phyloP scores from a whole-genome alignment of 2,329 filamentous ascomycete genomes.

The Sporothrix pseudoabietina region DNA sequence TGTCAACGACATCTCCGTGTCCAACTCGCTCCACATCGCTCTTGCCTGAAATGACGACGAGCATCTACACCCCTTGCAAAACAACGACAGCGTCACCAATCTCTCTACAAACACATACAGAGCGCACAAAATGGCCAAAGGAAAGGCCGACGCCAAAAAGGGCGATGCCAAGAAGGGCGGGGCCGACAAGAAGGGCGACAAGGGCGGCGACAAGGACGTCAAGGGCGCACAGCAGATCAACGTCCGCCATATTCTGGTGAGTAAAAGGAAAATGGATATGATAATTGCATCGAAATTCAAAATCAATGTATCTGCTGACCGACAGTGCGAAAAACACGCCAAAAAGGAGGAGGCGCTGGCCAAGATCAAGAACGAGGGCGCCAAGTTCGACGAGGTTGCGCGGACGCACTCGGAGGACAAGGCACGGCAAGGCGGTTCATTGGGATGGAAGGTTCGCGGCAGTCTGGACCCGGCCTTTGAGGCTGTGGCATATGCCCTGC shows the following conservation, averaged over 20 bases:
- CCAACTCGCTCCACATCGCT: neutral
- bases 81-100: neutral
- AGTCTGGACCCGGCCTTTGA: conserved; percentile 70
- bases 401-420: conserved; percentile 76
- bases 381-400: conserved; percentile 75
- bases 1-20: neutral
- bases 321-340: conserved; percentile 70
- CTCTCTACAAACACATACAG: neutral
- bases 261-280: conserved; percentile 25
- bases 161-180: conserved; percentile 31
- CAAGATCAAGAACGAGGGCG: conserved; percentile 62
- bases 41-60: conserved; percentile 7
- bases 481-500: conserved; percentile 69
- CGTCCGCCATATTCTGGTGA: conserved; percentile 69
- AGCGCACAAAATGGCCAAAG: conserved; percentile 33
- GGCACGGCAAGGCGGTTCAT: conserved; percentile 66
- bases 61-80: neutral
- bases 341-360: conserved; percentile 75
- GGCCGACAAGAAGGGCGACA: conserved; percentile 29
- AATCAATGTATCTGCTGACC: neutral
- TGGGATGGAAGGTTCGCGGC: conserved; percentile 74
- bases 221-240: conserved; percentile 56
- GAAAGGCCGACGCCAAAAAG: conserved; percentile 35
- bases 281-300: neutral
- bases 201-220: conserved; percentile 31